Conservation (phyloP, 139 green algal species). For the Coccomyxa sp. region DNA sequence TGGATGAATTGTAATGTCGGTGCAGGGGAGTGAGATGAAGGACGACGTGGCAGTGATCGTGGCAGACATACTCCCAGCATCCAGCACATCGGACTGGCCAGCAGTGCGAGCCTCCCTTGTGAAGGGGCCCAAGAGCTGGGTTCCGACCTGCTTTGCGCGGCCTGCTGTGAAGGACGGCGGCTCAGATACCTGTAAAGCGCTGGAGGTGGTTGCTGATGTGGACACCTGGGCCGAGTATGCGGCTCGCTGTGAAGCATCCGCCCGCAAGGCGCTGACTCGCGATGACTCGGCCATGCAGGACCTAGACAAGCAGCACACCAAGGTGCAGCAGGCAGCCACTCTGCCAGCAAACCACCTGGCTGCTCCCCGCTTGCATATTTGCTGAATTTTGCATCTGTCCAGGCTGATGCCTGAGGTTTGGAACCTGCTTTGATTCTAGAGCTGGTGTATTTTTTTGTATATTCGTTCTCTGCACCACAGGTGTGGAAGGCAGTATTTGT, state of each 20-base stretch:
- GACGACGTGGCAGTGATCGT: constrained; percentile 11
- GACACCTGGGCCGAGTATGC: background rate
- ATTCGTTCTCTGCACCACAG: no score
- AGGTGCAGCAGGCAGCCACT: background rate
- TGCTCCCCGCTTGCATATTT: no score
- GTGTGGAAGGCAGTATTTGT: no score
- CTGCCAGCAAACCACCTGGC: background rate
- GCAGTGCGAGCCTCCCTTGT: background rate
- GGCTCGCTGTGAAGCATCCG: no score
- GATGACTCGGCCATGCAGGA: background rate
- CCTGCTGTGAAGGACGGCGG: background rate
- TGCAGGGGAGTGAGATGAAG: background rate
- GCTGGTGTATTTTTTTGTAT: no score
- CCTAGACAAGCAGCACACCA: background rate
- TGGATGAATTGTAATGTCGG: background rate
- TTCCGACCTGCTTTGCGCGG: background rate
- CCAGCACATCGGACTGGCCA: background rate
- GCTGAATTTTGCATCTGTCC: no score
- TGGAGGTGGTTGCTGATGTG: background rate
- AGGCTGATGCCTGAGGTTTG: no score
- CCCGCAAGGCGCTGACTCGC: background rate
- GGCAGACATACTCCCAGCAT: constrained; percentile 7
- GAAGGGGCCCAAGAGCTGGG: background rate
- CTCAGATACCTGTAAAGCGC: background rate
- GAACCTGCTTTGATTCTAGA: no score